phyloP scores from a whole-genome alignment of 2,329 filamentous ascomycete species.

The Trichoderma guizhouense region DNA sequence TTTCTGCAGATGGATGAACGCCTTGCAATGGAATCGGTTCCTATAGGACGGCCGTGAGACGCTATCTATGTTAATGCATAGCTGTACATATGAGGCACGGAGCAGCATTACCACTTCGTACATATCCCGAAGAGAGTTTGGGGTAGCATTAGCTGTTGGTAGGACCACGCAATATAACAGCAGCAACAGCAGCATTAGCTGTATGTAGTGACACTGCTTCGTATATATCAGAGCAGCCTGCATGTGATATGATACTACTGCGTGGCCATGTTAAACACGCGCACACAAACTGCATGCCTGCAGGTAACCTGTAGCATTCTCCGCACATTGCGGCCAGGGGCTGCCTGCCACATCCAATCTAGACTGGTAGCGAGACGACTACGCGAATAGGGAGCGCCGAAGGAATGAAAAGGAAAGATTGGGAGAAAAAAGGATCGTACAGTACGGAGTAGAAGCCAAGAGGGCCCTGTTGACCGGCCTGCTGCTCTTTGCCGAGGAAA shows the following conservation, averaged over 20 bases:
- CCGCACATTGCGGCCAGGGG: constrained; percentile 1
- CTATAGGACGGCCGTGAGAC: constrained; percentile 1
- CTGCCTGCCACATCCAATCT: not conserved
- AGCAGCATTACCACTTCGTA: not conserved
- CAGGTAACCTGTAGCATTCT: constrained; percentile 4
- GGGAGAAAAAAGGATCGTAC: not conserved
- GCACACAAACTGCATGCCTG: constrained; percentile 14
- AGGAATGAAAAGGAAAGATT: not conserved
- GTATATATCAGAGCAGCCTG: not conserved
- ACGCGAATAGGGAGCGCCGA: not conserved
- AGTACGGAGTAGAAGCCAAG: too few relatives aligned
- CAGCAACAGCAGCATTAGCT: not conserved
- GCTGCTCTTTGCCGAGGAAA: constrained; percentile 1
- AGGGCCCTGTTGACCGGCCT: not conserved
- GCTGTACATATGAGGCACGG: not conserved
- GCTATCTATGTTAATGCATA: not conserved
- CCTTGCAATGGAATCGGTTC: not conserved
- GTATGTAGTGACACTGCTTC: not conserved
- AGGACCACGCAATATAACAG: not conserved
- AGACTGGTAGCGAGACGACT: not conserved
- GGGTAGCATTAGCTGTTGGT: not conserved
- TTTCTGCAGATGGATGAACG: not conserved
- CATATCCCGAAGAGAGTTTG: not conserved
- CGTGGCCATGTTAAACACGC: constrained; percentile 11
- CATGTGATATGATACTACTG: constrained; percentile 15